A percentile compares a stretch with the other conserved stretches of the same genome.
Conservation (phyloP, 495 filamentous ascomycete genomes). For the Neurospora sp. region DNA sequence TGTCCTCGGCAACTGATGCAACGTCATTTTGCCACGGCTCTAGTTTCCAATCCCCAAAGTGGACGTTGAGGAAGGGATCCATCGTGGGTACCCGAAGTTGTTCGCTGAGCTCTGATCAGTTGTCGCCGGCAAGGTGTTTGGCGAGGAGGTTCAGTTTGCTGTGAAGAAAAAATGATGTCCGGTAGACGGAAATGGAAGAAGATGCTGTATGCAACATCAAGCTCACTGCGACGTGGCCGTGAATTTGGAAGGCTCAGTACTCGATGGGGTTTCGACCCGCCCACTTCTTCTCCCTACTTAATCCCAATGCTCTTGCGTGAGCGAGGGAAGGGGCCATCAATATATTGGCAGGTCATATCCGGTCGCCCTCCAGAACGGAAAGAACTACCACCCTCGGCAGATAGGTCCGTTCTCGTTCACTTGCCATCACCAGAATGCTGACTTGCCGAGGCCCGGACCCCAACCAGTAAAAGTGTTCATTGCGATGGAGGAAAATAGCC, state of each 20-base stretch:
- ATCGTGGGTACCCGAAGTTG: not conserved
- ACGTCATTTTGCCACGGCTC: too few relatives aligned
- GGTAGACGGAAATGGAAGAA: not conserved
- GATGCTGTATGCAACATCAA: not conserved
- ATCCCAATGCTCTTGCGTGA: not conserved
- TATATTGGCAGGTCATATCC: too few relatives aligned
- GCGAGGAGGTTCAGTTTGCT: not conserved
- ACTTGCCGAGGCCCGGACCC: too few relatives aligned
- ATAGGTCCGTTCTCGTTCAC: too few relatives aligned
- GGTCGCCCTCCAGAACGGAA: too few relatives aligned
- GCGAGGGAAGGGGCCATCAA: too few relatives aligned
- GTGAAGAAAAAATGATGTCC: not conserved
- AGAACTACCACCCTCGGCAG: too few relatives aligned
- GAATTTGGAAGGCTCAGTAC: not conserved
- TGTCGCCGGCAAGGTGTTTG: not conserved
- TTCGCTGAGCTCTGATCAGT: not conserved
- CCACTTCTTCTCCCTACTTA: not conserved
- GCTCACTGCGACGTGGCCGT: not conserved
- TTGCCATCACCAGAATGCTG: too few relatives aligned
- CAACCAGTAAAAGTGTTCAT: too few relatives aligned
- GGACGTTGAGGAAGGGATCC: not conserved
- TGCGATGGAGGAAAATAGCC: too few relatives aligned
- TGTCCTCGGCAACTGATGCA: rapidly evolving
- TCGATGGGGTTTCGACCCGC: not conserved
- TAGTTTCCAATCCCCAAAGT: not conserved